Conservation (phyloP, 2,329 filamentous ascomycete genomes). For the Cladophialophora yegresii region DNA sequence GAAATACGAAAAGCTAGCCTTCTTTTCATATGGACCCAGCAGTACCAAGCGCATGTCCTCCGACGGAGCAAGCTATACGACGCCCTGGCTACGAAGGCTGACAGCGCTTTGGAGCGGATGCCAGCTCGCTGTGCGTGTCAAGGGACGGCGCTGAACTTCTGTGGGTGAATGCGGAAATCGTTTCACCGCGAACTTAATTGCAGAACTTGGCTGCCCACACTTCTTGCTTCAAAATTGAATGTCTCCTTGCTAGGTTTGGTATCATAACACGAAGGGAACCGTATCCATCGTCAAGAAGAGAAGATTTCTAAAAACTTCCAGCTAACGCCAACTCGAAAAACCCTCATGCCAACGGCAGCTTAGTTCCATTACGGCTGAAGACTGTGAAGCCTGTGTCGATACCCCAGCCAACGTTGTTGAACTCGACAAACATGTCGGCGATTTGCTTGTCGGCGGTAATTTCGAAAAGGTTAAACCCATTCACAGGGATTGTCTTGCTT, state of each 20-base stretch:
- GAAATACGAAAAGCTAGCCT: too few species aligned
- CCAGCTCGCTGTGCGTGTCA: too few species aligned
- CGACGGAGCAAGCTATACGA: too few species aligned
- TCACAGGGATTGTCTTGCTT: slow-evolving; percentile 22
- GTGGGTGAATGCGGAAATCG: background rate
- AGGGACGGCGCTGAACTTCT: too few species aligned
- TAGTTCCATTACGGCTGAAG: slow-evolving; percentile 18
- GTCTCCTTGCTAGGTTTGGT: background rate
- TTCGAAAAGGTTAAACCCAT: slow-evolving; percentile 26
- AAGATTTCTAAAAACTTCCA: background rate
- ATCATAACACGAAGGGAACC: background rate
- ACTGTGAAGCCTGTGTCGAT: slow-evolving; percentile 27
- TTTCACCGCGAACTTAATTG: background rate
- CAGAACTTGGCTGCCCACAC: background rate
- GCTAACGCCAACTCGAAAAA: background rate
- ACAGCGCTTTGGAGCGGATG: too few species aligned
- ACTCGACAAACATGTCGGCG: slow-evolving; percentile 25
- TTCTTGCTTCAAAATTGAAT: background rate
- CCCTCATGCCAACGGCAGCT: slow-evolving; percentile 25
- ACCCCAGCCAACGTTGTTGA: slow-evolving; percentile 31
- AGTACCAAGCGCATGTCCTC: too few species aligned
- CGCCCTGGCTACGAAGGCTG: too few species aligned
- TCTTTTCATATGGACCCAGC: too few species aligned
- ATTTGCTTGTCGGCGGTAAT: slow-evolving; percentile 27
- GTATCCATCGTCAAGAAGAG: slow-evolving; percentile 1